Percentiles rank a stretch among this genome's conserved stretches.
Conservation (phyloP, 192 early-diverging fungal genomes). For the Ambispora gerdemannii region DNA sequence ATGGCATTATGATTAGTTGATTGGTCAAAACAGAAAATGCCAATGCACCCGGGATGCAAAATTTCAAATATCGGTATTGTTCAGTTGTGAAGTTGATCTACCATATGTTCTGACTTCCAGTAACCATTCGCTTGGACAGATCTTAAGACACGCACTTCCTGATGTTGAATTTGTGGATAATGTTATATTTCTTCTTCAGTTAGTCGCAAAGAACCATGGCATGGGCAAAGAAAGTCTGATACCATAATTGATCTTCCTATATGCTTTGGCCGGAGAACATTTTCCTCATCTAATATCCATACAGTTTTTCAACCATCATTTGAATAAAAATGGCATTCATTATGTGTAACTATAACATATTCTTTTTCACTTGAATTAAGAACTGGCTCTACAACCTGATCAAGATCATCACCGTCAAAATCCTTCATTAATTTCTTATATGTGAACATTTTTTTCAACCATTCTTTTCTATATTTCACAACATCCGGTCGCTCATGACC, state of each 20-base stretch:
- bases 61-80: constrained; percentile 31
- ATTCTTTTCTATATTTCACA: too few species aligned
- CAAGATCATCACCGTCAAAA: constrained; percentile 1
- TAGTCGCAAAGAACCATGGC: constrained; percentile 14
- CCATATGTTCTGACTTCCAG: constrained; percentile 5
- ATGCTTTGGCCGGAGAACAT: constrained; percentile 7
- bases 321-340: constrained; percentile 29
- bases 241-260: constrained; percentile 28
- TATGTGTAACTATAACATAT: constrained; percentile 5
- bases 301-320: constrained; percentile 26
- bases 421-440: constrained; percentile 24
- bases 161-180: constrained; percentile 6
- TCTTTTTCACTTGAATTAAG: background rate
- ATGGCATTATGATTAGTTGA: constrained; percentile 30
- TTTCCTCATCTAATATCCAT: constrained; percentile 17
- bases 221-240: constrained; percentile 29
- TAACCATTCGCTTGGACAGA: background rate
- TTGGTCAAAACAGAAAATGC: constrained; percentile 36
- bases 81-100: background rate
- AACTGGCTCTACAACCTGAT: background rate
- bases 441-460: constrained; percentile 16
- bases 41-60: constrained; percentile 20
- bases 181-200: constrained; percentile 5
- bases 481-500: too few species aligned
- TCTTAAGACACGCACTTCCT: background rate